phyloP scores from a whole-genome alignment of 2,329 filamentous ascomycete species.

The Amesomyces nigricolor region DNA sequence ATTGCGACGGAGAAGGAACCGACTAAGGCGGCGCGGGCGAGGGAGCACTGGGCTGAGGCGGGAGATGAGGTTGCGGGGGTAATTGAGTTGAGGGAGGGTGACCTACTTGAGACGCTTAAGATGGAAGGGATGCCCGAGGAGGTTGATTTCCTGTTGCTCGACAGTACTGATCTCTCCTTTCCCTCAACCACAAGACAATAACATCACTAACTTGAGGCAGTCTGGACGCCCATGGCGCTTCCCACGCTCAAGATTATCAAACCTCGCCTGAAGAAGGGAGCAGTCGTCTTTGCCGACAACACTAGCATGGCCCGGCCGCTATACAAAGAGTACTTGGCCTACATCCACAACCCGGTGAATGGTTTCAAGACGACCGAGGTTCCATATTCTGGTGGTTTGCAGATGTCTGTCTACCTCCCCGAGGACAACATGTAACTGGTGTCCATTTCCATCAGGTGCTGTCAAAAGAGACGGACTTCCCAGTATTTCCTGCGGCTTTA shows the following conservation, averaged over 20 bases:
- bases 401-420: constrained; percentile 24
- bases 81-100: constrained; percentile 54
- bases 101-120: constrained; percentile 51
- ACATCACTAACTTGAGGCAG: constrained; percentile 12
- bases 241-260: constrained; percentile 37
- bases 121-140: constrained; percentile 38
- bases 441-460: too few species aligned
- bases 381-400: constrained; percentile 24
- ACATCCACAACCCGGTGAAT: constrained; percentile 35
- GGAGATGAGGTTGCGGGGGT: constrained; percentile 43
- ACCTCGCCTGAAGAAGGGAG: constrained; percentile 31
- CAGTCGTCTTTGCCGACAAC: constrained; percentile 40
- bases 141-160: constrained; percentile 54
- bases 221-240: constrained; percentile 29
- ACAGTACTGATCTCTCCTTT: constrained; percentile 44
- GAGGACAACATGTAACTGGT: neutral
- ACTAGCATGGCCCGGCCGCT: constrained; percentile 29
- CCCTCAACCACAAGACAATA: neutral
- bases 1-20: constrained; percentile 57
- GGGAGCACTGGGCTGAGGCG: constrained; percentile 47
- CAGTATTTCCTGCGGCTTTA: too few species aligned
- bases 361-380: constrained; percentile 34
- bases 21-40: constrained; percentile 46
- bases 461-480: too few species aligned
- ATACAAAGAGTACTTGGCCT: constrained; percentile 38